phyloP scores from a whole-genome alignment of 441 rosid species.

The Gossypium laxum region DNA sequence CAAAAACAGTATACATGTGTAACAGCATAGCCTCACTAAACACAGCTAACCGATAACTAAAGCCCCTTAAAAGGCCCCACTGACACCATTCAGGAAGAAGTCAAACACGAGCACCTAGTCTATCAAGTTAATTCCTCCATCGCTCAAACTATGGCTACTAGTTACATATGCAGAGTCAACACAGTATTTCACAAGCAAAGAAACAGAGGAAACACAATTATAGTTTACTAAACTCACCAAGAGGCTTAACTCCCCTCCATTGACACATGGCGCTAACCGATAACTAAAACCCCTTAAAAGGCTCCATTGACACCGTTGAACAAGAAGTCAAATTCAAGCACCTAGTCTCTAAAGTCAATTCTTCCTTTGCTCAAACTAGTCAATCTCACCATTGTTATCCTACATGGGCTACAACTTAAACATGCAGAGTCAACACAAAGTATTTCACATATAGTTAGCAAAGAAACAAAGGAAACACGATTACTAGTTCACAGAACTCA shows the following conservation, averaged over 20 bases:
- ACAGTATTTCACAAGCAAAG: neutral
- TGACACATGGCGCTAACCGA: too few relatives aligned
- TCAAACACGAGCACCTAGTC: neutral
- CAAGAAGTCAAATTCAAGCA: too few relatives aligned
- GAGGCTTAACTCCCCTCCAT: too few relatives aligned
- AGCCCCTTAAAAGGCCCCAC: neutral
- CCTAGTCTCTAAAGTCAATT: neutral
- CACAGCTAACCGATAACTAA: neutral
- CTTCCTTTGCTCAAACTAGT: neutral
- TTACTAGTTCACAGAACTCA: too few relatives aligned
- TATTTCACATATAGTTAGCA: neutral
- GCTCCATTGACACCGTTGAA: too few relatives aligned
- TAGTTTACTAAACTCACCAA: slow-evolving; percentile 34
- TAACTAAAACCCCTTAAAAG: too few relatives aligned
- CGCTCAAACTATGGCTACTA: neutral
- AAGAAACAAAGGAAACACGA: neutral
- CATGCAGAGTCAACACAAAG: neutral
- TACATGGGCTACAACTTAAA: too few relatives aligned
- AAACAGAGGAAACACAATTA: too few relatives aligned
- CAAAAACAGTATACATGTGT: neutral
- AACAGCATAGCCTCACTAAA: slow-evolving; percentile 18
- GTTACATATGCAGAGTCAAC: neutral
- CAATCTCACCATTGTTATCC: neutral
- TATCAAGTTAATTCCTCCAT: neutral
- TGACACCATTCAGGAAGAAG: neutral